A percentile compares a stretch with the other conserved stretches of the same genome.
phyloP scores from a whole-genome alignment of 805 yeast genomes.

The Torulaspora microellipsoides region DNA sequence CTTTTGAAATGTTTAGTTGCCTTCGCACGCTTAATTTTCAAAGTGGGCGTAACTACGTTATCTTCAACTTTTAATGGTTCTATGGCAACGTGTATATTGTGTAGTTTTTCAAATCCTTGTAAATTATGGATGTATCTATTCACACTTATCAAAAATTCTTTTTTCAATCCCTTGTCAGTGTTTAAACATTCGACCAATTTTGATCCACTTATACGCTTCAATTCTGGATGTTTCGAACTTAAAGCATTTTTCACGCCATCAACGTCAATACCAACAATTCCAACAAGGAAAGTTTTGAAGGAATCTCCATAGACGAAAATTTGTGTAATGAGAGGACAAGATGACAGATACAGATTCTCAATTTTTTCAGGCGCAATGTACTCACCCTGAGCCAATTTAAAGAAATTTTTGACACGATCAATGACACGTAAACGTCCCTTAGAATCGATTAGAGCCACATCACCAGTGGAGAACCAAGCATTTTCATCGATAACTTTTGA shows the following conservation, averaged over 20 bases:
- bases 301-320: slow-evolving; percentile 63
- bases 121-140: slow-evolving; percentile 34
- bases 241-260: slow-evolving; percentile 38
- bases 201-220: slow-evolving; percentile 25
- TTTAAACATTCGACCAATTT: slow-evolving; percentile 26
- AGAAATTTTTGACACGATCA: slow-evolving; percentile 76
- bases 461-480: slow-evolving; percentile 68
- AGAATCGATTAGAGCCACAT: slow-evolving; percentile 49
- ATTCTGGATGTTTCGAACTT: slow-evolving; percentile 32
- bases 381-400: slow-evolving; percentile 62
- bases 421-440: slow-evolving; percentile 56
- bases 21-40: slow-evolving; percentile 49
- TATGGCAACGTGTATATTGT: slow-evolving; percentile 46
- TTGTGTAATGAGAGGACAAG: slow-evolving; percentile 49
- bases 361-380: slow-evolving; percentile 74
- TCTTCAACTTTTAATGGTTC: slow-evolving; percentile 63
- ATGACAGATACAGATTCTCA: slow-evolving; percentile 57
- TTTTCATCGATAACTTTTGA: slow-evolving; percentile 46
- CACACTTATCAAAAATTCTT: slow-evolving; percentile 16
- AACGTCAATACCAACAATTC: slow-evolving; percentile 57
- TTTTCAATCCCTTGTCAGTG: slow-evolving; percentile 16
- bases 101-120: slow-evolving; percentile 61
- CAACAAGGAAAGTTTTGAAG: slow-evolving; percentile 51
- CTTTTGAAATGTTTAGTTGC: slow-evolving; percentile 43
- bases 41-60: slow-evolving; percentile 64